Conservation (phyloP, 2,329 filamentous ascomycete genomes). For the Penicillium sp. region DNA sequence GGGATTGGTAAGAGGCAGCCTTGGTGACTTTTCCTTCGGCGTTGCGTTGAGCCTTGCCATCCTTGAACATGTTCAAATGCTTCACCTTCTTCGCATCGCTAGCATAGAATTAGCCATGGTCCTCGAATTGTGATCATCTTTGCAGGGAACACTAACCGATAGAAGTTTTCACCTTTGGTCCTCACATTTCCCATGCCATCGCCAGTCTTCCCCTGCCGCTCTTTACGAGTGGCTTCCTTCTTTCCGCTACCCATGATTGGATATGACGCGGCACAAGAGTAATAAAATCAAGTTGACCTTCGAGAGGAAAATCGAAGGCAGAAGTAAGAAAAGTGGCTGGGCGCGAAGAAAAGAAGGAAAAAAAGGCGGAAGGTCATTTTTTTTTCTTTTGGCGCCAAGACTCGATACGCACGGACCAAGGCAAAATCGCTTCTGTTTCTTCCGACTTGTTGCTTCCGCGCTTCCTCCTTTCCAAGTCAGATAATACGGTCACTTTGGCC, state of each 20-base stretch:
- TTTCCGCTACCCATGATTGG: conserved; percentile 76
- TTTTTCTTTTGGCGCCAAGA: conserved; percentile 38
- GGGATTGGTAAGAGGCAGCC: conserved; percentile 75
- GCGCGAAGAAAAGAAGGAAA: conserved; percentile 29
- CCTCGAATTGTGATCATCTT: conserved; percentile 17
- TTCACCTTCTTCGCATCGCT: conserved; percentile 79
- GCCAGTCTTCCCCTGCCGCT: conserved; percentile 74
- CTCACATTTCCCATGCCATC: conserved; percentile 90
- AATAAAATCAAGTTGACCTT: conserved; percentile 18
- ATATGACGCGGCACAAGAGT: conserved; percentile 15
- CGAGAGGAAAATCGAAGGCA: conserved; percentile 26
- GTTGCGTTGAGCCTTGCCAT: conserved; percentile 76
- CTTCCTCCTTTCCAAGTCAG: conserved; percentile 16
- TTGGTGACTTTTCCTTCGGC: conserved; percentile 76
- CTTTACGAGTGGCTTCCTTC: conserved; percentile 78
- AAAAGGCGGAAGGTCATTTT: conserved; percentile 28
- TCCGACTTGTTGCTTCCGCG: conserved; percentile 22
- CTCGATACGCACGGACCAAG: conserved; percentile 34
- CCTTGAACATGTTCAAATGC: conserved; percentile 82
- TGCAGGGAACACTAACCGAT: conserved; percentile 54
- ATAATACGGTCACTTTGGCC: background rate
- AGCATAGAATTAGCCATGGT: conserved; percentile 11
- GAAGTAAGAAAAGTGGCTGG: conserved; percentile 29
- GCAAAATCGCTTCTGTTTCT: conserved; percentile 37
- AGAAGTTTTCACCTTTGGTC: conserved; percentile 97